phyloP scores from a whole-genome alignment of 371 early-diverging fungal species.

The Apophysomyces trapeziformis region DNA sequence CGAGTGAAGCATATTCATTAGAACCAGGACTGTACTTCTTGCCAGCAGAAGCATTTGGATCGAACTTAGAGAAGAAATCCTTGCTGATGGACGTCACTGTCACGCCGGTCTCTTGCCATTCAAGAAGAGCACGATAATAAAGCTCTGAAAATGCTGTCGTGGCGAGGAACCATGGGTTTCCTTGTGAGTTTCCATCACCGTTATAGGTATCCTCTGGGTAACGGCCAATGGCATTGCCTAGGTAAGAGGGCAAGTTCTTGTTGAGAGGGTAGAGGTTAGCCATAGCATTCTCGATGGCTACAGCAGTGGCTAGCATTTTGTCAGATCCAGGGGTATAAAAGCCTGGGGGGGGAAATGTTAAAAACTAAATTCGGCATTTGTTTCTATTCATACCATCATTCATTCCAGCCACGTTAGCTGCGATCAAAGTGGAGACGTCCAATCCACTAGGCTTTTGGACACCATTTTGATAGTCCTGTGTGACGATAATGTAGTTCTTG shows the following conservation, averaged over 20 bases:
- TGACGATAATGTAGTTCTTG: conserved; percentile 38
- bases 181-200: conserved; percentile 57
- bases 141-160: conserved; percentile 70
- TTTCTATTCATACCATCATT: conserved; percentile 29
- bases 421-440: conserved; percentile 68
- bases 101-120: conserved; percentile 33
- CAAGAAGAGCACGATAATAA: conserved; percentile 56
- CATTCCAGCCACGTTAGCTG: conserved; percentile 43
- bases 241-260: conserved; percentile 7
- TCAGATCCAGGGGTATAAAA: conserved; percentile 54
- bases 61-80: conserved; percentile 41
- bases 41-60: conserved; percentile 21
- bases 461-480: conserved; percentile 42
- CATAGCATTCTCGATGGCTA: conserved; percentile 47
- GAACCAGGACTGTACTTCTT: conserved; percentile 24
- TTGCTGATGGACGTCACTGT: conserved; percentile 46
- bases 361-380: not conserved
- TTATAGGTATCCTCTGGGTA: conserved; percentile 79
- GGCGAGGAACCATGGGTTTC: conserved; percentile 79
- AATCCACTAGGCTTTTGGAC: conserved; percentile 48
- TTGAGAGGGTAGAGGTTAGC: conserved; percentile 61
- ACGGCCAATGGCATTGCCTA: conserved; percentile 67
- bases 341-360: conserved; percentile 17
- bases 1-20: conserved; percentile 25
- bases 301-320: conserved; percentile 59